Evolutionary conservation across 169 alveolate species (phyloP).

Genomic region (Cryptosporidium xiaoi): DNA sequence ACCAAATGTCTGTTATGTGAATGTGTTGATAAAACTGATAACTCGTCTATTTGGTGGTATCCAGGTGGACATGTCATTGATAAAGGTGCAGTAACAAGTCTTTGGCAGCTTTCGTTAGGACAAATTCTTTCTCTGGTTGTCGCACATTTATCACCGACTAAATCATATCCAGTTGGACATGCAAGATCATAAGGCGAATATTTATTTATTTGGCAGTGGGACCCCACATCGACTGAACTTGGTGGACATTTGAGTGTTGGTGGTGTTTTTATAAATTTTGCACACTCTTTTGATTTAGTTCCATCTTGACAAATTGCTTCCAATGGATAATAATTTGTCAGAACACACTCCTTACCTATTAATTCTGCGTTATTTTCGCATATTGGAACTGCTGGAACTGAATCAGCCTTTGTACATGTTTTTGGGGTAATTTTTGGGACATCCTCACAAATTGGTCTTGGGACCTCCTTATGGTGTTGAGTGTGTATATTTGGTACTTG

Average conservation of each 20-base stretch:
- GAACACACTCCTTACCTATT: constrained; percentile 65
- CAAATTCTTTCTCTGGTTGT: constrained; percentile 63
- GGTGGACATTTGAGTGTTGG: constrained; percentile 70
- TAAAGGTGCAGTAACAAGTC: constrained; percentile 60
- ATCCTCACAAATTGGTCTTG: constrained; percentile 74
- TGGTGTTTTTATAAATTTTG: constrained; percentile 67
- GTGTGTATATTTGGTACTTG: constrained; percentile 63
- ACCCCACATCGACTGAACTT: constrained; percentile 71
- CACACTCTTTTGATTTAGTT: constrained; percentile 74
- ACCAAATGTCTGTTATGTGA: constrained; percentile 45
- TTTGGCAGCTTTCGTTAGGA: constrained; percentile 69
- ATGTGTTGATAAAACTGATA: neutral
- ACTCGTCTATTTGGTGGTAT: constrained; percentile 58
- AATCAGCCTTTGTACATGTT: constrained; percentile 71
- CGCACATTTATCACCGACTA: constrained; percentile 73
- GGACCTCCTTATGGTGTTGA: constrained; percentile 70
- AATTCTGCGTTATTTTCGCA: constrained; percentile 61
- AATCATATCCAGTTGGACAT: constrained; percentile 70
- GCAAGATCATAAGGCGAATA: constrained; percentile 73
- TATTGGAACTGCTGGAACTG: constrained; percentile 73
- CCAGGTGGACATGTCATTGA: constrained; percentile 73
- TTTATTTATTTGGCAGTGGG: constrained; percentile 60
- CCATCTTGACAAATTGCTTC: constrained; percentile 75
- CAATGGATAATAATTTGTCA: constrained; percentile 65
- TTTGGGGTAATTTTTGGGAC: constrained; percentile 72